These are phyloP conservation scores for Tranzscheliella williamsii DNA, from an alignment of 1,284 basidiomycete species.

Conservation along the genomic window DNA sequence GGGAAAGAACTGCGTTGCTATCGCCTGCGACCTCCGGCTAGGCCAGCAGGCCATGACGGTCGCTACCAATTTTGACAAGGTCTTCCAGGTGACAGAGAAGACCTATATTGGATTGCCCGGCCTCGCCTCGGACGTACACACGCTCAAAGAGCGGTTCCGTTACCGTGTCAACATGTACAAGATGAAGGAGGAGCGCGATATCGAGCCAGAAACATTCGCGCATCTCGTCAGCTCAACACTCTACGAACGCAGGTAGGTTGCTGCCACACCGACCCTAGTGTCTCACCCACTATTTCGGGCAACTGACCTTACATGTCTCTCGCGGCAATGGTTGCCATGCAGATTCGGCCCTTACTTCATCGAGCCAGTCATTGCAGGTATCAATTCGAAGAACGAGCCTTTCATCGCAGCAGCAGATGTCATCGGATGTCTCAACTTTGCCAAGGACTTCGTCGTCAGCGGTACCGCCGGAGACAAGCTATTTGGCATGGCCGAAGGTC, in stretches of 20 bases:
- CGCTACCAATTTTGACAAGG: constrained; percentile 91
- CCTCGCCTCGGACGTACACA: constrained; percentile 88
- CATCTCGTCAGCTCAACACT: constrained; percentile 95
- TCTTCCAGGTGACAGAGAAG: constrained; percentile 91
- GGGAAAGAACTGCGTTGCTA: constrained; percentile 98
- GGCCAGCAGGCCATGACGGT: constrained; percentile 88
- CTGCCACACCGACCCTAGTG: neutral
- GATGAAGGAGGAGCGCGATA: constrained; percentile 98
- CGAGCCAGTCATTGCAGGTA: constrained; percentile 92
- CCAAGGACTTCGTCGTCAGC: constrained; percentile 95
- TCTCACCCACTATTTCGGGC: neutral
- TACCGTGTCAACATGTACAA: constrained; percentile 98
- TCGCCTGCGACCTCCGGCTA: constrained; percentile 90
- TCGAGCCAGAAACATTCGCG: constrained; percentile 93
- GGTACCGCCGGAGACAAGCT: constrained; percentile 90
- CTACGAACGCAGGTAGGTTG: constrained; percentile 78
- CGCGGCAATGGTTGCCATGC: neutral
- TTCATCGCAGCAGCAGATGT: constrained; percentile 96
- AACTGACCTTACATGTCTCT: constrained; percentile 1
- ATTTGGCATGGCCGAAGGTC: constrained; percentile 94
- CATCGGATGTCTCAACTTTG: constrained; percentile 92
- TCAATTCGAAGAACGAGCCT: constrained; percentile 77
- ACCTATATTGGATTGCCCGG: constrained; percentile 91
- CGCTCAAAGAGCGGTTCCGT: constrained; percentile 70
- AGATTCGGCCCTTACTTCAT: constrained; percentile 94